phyloP scores from a whole-genome alignment of 441 rosid species.

The Kokia cookei region DNA sequence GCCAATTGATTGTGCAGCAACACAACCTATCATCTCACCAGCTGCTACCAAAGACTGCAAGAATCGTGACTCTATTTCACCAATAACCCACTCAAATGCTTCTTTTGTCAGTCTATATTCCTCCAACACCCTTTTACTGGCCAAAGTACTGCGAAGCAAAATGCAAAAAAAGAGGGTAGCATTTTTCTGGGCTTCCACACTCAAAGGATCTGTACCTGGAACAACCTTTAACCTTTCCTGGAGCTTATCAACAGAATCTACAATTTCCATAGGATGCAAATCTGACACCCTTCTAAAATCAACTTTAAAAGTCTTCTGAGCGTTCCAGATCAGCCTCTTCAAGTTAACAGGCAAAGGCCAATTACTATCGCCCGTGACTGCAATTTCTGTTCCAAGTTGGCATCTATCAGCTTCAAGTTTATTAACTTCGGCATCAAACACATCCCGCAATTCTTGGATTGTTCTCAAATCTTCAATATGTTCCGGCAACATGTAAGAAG shows the following conservation, averaged over 20 bases:
- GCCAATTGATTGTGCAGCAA: slow-evolving; percentile 99
- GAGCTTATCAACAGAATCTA: slow-evolving; percentile 93
- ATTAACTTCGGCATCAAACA: slow-evolving; percentile 86
- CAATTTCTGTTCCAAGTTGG: slow-evolving; percentile 88
- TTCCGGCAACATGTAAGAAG: slow-evolving; percentile 57
- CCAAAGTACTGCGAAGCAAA: slow-evolving; percentile 94
- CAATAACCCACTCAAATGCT: slow-evolving; percentile 98
- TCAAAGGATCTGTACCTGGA: slow-evolving; percentile 86
- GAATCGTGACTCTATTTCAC: slow-evolving; percentile 95
- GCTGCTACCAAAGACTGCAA: slow-evolving; percentile 92
- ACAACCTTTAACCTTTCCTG: slow-evolving; percentile 98
- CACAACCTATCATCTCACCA: slow-evolving; percentile 99
- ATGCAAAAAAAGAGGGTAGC: slow-evolving; percentile 95
- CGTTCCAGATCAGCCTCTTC: slow-evolving; percentile 88
- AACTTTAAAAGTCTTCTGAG: slow-evolving; percentile 89
- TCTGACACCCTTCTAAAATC: slow-evolving; percentile 78
- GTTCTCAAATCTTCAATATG: slow-evolving; percentile 85
- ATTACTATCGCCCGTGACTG: slow-evolving; percentile 76
- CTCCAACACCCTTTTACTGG: slow-evolving; percentile 96
- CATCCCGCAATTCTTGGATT: slow-evolving; percentile 78
- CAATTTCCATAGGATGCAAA: slow-evolving; percentile 96
- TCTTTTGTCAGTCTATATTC: slow-evolving; percentile 96
- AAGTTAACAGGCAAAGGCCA: slow-evolving; percentile 97
- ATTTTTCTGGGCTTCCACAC: slow-evolving; percentile 98
- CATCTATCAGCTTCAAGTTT: slow-evolving; percentile 75